Conservation (phyloP, 176 grass and related monocot species). For the Tillandsia leiboldiana region DNA sequence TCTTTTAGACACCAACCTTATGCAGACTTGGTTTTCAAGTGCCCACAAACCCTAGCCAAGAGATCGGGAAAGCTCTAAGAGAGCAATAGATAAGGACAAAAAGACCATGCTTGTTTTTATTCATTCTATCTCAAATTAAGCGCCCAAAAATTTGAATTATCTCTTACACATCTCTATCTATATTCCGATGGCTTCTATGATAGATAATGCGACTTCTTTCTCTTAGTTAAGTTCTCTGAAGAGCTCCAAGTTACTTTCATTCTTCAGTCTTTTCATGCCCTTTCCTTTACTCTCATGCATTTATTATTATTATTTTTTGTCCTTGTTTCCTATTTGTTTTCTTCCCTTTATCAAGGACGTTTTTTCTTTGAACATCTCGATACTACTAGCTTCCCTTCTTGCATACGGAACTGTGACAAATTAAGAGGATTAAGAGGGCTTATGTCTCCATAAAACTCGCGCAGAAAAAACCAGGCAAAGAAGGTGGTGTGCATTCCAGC, state of each 20-base stretch:
- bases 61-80: not conserved
- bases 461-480: slow-evolving; percentile 85
- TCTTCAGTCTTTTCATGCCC: not conserved
- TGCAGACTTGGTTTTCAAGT: not conserved
- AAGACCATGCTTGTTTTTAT: too few relatives aligned
- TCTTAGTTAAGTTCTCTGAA: too few relatives aligned
- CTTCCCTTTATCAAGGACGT: too few relatives aligned
- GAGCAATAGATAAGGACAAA: not conserved
- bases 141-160: not conserved
- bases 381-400: not conserved
- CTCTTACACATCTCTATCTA: not conserved
- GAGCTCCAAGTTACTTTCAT: not conserved
- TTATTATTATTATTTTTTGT: too few relatives aligned
- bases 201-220: too few relatives aligned
- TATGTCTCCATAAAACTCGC: not conserved
- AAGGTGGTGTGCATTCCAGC: slow-evolving; percentile 98
- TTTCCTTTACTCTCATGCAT: too few relatives aligned
- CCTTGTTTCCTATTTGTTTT: too few relatives aligned
- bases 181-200: not conserved
- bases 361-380: too few relatives aligned
- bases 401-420: not conserved
- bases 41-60: not conserved
- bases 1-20: not conserved
- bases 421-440: not conserved
- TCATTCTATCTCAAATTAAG: not conserved